Base-by-base conservation (phyloP, 1,284 basidiomycete genomes). In the Apiotrichum siamense region DNA sequence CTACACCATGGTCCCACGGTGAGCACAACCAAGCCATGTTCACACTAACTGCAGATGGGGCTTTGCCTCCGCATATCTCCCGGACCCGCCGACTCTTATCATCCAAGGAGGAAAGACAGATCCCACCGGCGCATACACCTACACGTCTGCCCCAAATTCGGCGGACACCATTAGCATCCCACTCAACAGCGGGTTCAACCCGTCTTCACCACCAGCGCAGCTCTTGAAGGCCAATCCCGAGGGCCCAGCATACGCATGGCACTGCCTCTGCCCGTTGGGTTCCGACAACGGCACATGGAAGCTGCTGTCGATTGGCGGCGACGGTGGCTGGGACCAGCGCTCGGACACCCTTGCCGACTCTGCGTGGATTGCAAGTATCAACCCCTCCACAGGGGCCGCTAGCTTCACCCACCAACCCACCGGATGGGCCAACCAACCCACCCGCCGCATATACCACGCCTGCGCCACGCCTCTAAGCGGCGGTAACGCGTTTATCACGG, bases 61-160 rank as follows among this genome's bases (percentile, higher is more conserved):
- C 32, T 86, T 88, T 57, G 85, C 86, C 11, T 74, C 76, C 1
- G 78, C 81, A 21, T 66, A 84, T 40, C 72, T 87, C 21, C 77
- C 81, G 57, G 62, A 64, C 2, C 63, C 66, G 0, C 79, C 82
- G 52, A 77, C 78, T 7, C 75, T 91, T 35, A 82, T 83, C 66
- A 73, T 90, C 36, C 83, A 86, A 52, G 88, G 88, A 25, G 88
- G 88, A 50, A 83, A 87, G 65, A 83, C 81, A 24, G 86, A 89
- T 68, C 76, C 79, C 18, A 81, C 74, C 67, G 83, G 84, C 63
- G 67, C 77, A 10, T 86, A 78, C 65, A 81, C 82, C 2, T 92
- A 91, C 70, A 79, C 79, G 29, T 80, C 83, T 23, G 86, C 87
- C 17, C 85, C 85, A 51, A 84, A 81, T 61, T 80, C 76, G 54